Percentiles rank a stretch among this genome's conserved stretches.
These are phyloP conservation scores for Arthrobotrys megalospora DNA, from an alignment of 2,329 filamentous ascomycete genomes.

Conservation along the genomic window DNA sequence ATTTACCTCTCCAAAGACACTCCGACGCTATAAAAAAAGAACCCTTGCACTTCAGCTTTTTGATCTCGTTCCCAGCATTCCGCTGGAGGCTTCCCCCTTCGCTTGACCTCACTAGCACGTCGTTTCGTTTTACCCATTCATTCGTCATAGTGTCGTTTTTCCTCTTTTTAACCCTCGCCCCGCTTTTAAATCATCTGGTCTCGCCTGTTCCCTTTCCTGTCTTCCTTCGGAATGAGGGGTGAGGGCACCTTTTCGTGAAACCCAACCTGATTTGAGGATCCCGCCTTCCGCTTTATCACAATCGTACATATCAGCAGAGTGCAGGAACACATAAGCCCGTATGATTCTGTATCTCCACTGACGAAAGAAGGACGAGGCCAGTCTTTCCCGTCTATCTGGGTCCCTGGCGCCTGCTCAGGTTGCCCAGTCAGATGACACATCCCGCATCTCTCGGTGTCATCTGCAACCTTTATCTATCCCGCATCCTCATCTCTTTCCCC, in stretches of 20 bases:
- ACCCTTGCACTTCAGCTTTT: conserved; percentile 29
- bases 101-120: conserved; percentile 14
- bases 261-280: conserved; percentile 45
- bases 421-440: conserved; percentile 55
- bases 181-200: conserved; percentile 58
- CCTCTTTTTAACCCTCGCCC: conserved; percentile 34
- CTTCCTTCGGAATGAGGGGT: conserved; percentile 36
- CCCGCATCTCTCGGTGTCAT: conserved; percentile 45
- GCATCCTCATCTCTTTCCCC: conserved; percentile 18
- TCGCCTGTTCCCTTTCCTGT: conserved; percentile 34
- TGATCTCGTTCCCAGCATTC: conserved; percentile 37
- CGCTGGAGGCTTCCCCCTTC: not conserved
- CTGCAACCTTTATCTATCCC: conserved; percentile 39
- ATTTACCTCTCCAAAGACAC: conserved; percentile 29
- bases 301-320: conserved; percentile 18
- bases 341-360: conserved; percentile 29
- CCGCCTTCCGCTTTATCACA: conserved; percentile 57
- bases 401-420: conserved; percentile 54
- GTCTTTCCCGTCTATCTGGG: conserved; percentile 33
- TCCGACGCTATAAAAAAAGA: not conserved
- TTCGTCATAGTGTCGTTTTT: conserved; percentile 48
- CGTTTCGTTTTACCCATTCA: conserved; percentile 40
- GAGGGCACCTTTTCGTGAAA: conserved; percentile 50
- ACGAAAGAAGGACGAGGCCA: conserved; percentile 32
- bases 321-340: conserved; percentile 13